Conservation (phyloP, 2,329 filamentous ascomycete species). For the Fusarium dimerum region DNA sequence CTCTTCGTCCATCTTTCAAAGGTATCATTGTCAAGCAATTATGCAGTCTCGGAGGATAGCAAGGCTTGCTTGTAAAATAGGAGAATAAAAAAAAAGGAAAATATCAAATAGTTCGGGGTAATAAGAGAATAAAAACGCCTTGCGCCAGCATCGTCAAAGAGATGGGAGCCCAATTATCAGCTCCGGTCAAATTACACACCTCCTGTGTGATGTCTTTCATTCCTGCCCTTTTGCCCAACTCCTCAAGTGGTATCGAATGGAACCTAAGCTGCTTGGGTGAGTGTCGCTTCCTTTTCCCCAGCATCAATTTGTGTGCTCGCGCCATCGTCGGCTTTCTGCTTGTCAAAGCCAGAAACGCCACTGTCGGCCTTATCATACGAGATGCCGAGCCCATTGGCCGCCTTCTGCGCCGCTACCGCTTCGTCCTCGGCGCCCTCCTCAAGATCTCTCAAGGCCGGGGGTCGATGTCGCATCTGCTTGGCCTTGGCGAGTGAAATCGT, state of each 20-base stretch:
- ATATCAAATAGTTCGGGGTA: constrained; percentile 1
- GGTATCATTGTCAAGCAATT: background rate
- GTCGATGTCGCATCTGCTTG: constrained; percentile 81
- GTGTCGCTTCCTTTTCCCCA: constrained; percentile 25
- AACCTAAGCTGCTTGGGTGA: constrained; percentile 26
- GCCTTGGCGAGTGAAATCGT: constrained; percentile 93
- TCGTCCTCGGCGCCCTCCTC: constrained; percentile 44
- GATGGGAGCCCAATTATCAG: background rate
- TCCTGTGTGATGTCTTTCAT: background rate
- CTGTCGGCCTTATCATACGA: constrained; percentile 44
- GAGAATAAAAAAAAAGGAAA: background rate
- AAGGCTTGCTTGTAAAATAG: background rate
- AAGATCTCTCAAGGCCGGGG: constrained; percentile 81
- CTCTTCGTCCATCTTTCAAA: background rate
- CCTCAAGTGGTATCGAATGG: background rate
- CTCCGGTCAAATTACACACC: background rate
- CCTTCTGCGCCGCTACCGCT: constrained; percentile 22
- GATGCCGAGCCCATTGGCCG: constrained; percentile 43
- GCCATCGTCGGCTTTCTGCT: constrained; percentile 37
- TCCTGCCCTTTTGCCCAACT: background rate
- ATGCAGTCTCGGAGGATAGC: background rate
- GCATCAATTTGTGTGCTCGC: constrained; percentile 30
- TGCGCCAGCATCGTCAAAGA: constrained; percentile 8
- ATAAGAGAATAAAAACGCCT: constrained; percentile 13
- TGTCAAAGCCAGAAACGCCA: constrained; percentile 45